Percentiles rank a stretch among this genome's conserved stretches.
phyloP scores from a whole-genome alignment of 352 stramenopile species.

The Pythium aristosporum region DNA sequence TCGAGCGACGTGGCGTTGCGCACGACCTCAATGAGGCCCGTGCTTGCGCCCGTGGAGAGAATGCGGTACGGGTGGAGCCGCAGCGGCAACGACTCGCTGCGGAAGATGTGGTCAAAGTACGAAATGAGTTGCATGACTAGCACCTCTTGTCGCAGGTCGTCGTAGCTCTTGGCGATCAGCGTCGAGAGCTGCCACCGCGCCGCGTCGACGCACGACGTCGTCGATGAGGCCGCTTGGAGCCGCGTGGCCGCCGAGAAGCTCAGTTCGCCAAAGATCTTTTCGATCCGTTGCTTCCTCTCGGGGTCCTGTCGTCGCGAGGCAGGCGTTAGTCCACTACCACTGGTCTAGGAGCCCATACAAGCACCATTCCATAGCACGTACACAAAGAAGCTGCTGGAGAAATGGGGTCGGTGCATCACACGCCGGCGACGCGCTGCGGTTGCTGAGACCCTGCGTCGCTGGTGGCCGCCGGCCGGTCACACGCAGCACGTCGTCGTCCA shows the following conservation, averaged over 20 bases:
- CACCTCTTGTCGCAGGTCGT: constrained; percentile 97
- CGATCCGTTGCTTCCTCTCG: constrained; percentile 45
- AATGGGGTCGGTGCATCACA: background rate
- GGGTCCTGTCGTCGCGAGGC: constrained; percentile 25
- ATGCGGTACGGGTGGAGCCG: constrained; percentile 96
- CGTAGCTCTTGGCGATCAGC: constrained; percentile 97
- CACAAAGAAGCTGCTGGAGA: constrained; percentile 10
- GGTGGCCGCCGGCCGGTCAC: background rate
- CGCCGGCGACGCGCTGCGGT: background rate
- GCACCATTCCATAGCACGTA: background rate
- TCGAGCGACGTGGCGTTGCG: constrained; percentile 96
- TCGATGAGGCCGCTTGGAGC: constrained; percentile 21
- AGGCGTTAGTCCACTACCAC: too few relatives aligned
- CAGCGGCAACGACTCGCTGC: constrained; percentile 86
- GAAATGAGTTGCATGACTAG: constrained; percentile 98
- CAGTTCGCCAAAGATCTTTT: constrained; percentile 73
- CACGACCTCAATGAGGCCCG: constrained; percentile 96
- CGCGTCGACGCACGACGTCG: background rate
- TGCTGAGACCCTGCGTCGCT: background rate
- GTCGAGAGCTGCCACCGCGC: constrained; percentile 50
- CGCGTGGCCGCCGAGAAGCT: constrained; percentile 47
- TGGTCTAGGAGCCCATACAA: too few relatives aligned
- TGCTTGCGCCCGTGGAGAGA: constrained; percentile 92
- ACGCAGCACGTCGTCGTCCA: constrained; percentile 17
- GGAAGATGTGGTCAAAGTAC: constrained; percentile 94